A percentile compares a stretch with the other conserved stretches of the same genome.
Conservation (phyloP, 306 rosid species). For the Malus asiatica region DNA sequence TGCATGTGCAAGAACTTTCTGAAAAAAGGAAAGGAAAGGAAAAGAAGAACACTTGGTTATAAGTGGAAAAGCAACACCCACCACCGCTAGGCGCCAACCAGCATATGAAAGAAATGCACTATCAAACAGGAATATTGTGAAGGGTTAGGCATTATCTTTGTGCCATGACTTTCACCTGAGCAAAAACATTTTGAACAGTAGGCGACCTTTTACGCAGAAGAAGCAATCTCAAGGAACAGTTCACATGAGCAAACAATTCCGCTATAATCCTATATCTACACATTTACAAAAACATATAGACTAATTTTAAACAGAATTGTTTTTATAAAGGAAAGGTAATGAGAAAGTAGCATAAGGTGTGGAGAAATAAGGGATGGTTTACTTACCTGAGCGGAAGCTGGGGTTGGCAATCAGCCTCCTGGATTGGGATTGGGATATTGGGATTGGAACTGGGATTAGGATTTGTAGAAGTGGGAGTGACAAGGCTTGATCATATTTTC, state of each 20-base stretch:
- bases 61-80: not conserved
- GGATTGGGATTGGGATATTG: conserved; percentile 5
- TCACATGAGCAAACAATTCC: conserved; percentile 40
- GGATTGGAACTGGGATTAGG: not conserved
- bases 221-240: conserved; percentile 51
- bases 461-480: too few relatives aligned
- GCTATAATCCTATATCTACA: conserved; percentile 36
- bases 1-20: conserved; percentile 44
- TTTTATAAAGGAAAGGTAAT: too few relatives aligned
- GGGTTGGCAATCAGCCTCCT: conserved; percentile 2
- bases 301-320: not conserved
- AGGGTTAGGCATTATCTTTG: conserved; percentile 29
- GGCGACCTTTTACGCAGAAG: conserved; percentile 35
- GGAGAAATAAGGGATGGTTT: too few relatives aligned
- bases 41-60: conserved; percentile 5
- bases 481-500: conserved; percentile 36
- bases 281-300: not conserved
- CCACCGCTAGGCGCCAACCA: too few relatives aligned
- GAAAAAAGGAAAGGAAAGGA: conserved; percentile 15
- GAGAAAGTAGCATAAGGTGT: too few relatives aligned
- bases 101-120: too few relatives aligned
- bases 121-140: not conserved
- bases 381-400: conserved; percentile 21
- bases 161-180: conserved; percentile 46
- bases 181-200: conserved; percentile 43